Percentiles rank a stretch among this genome's conserved stretches.
phyloP scores from a whole-genome alignment of 192 early-diverging fungal genomes.

The Coemansia sp. region DNA sequence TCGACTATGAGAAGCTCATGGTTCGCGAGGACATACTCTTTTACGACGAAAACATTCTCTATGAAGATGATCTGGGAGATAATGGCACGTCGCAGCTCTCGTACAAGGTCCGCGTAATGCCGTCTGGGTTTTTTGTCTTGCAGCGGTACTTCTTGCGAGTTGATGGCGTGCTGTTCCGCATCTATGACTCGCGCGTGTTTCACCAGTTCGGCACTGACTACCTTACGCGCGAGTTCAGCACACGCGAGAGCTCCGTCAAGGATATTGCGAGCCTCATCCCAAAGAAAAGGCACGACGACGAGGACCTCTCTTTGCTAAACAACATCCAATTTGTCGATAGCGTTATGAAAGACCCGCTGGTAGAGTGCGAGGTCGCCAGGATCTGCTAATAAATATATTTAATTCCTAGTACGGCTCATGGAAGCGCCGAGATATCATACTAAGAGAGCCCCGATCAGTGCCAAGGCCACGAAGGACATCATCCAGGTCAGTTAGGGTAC shows the following conservation, averaged over 20 bases:
- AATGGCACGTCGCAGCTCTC: slow-evolving; percentile 83
- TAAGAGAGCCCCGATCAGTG: slow-evolving; percentile 23
- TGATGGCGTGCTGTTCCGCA: slow-evolving; percentile 87
- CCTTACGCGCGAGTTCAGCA: slow-evolving; percentile 70
- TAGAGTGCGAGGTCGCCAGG: slow-evolving; percentile 34
- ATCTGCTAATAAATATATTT: slow-evolving; percentile 7
- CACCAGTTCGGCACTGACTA: slow-evolving; percentile 73
- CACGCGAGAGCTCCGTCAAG: slow-evolving; percentile 63
- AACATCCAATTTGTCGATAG: slow-evolving; percentile 49
- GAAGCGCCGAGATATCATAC: slow-evolving; percentile 31
- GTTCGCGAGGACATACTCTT: slow-evolving; percentile 84
- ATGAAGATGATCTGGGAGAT: slow-evolving; percentile 95
- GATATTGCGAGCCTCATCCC: slow-evolving; percentile 45
- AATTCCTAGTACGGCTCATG: slow-evolving; percentile 31
- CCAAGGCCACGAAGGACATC: slow-evolving; percentile 15
- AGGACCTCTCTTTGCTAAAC: slow-evolving; percentile 50
- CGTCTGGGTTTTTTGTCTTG: slow-evolving; percentile 82
- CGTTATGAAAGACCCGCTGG: slow-evolving; percentile 26
- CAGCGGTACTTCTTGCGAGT: slow-evolving; percentile 89
- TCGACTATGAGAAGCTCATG: slow-evolving; percentile 78
- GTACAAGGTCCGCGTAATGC: slow-evolving; percentile 91
- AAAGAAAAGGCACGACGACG: slow-evolving; percentile 43
- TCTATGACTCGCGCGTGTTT: slow-evolving; percentile 88
- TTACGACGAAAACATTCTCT: slow-evolving; percentile 92
- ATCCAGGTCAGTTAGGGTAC: slow-evolving; percentile 13